A percentile compares a stretch with the other conserved stretches of the same genome.
Evolutionary conservation across 1,284 basidiomycete species (phyloP).

Genomic region (Apiotrichum domesticum): DNA sequence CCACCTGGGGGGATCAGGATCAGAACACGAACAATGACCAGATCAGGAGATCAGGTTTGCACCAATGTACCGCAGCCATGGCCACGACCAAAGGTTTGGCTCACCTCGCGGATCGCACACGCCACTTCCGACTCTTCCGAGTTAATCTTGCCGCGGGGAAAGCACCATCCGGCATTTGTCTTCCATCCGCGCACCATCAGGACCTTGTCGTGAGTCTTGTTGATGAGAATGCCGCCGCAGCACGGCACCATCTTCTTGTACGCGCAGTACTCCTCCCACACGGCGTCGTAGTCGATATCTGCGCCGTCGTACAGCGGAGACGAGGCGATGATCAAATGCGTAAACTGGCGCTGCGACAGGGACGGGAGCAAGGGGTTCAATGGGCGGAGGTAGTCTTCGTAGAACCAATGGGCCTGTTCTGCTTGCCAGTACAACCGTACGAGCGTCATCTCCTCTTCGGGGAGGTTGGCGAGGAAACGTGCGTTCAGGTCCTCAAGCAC

Average conservation of each 20-base stretch:
- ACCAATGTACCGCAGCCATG: no score
- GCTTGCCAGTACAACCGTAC: conserved; percentile 98
- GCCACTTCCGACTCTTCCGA: conserved; percentile 74
- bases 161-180: conserved; percentile 91
- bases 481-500: conserved; percentile 87
- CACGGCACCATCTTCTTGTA: conserved; percentile 98
- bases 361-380: conserved; percentile 82
- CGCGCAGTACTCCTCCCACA: conserved; percentile 54
- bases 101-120: conserved; percentile 85
- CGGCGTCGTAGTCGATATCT: conserved; percentile 44
- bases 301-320: conserved; percentile 32
- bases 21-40: background rate
- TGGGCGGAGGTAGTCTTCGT: conserved; percentile 96
- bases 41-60: no score
- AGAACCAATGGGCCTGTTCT: conserved; percentile 99
- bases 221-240: conserved; percentile 96
- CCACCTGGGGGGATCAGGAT: conserved; percentile 55
- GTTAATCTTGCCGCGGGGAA: conserved; percentile 99
- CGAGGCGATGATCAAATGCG: conserved; percentile 72
- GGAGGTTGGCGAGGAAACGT: conserved; percentile 96
- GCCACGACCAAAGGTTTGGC: conserved; percentile 13
- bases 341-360: conserved; percentile 84
- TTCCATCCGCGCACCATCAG: conserved; percentile 97
- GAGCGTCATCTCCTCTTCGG: conserved; percentile 82
- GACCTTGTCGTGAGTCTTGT: conserved; percentile 86